Percentiles rank a stretch among this genome's conserved stretches.
phyloP scores from a whole-genome alignment of 2,329 filamentous ascomycete species.

The Drechslerella stenobrocha region DNA sequence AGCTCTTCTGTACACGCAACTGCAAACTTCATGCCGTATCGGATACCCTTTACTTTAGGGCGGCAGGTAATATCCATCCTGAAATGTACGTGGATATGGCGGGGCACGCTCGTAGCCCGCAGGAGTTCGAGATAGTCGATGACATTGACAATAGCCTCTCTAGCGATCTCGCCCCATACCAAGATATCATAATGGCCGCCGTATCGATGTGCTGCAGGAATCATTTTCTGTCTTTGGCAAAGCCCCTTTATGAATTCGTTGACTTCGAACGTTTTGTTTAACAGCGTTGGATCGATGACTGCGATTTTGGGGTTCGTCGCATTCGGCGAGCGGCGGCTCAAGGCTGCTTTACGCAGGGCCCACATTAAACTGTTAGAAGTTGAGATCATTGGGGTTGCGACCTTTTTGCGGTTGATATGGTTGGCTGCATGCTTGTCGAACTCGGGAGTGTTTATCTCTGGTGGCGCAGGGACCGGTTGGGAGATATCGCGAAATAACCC shows the following conservation, averaged over 20 bases:
- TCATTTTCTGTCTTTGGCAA: conserved; percentile 28
- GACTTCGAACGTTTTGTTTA: conserved; percentile 25
- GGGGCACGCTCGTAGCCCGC: conserved; percentile 19
- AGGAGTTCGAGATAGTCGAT: conserved; percentile 43
- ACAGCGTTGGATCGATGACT: conserved; percentile 28
- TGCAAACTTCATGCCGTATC: conserved; percentile 42
- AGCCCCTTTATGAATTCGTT: conserved; percentile 25
- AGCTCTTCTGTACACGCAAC: conserved; percentile 29
- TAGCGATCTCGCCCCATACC: conserved; percentile 36
- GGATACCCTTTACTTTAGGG: conserved; percentile 18
- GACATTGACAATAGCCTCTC: conserved; percentile 30
- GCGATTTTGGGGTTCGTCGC: conserved; percentile 37
- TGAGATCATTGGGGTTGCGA: conserved; percentile 40
- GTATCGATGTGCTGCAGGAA: conserved; percentile 36
- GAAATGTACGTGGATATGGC: conserved; percentile 38
- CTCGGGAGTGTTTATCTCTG: conserved; percentile 19
- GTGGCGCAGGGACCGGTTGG: conserved; percentile 24
- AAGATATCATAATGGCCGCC: conserved; percentile 43
- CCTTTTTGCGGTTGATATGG: conserved; percentile 39
- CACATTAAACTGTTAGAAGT: conserved; percentile 46
- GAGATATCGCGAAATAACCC: conserved; percentile 32
- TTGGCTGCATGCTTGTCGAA: conserved; percentile 36
- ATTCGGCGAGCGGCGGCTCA: conserved; percentile 26
- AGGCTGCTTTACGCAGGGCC: conserved; percentile 33
- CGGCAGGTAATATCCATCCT: conserved; percentile 40